Evolutionary conservation across 2,329 filamentous ascomycete species (phyloP), one percentile per base, ranked within the genome.

Genomic region (Penicillium hesseltinei): DNA sequence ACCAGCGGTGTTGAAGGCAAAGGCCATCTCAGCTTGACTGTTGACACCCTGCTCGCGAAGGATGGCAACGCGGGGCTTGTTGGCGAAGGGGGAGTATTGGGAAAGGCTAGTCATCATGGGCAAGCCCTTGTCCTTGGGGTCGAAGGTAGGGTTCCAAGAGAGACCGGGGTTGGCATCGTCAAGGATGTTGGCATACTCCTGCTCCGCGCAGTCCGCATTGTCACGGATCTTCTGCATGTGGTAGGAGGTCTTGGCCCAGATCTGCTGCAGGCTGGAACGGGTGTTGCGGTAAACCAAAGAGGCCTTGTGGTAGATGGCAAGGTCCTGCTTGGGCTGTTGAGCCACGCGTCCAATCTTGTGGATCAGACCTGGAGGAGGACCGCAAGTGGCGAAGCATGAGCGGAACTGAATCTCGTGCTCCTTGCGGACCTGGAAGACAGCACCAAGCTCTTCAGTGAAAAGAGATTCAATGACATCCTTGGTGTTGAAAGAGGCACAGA

Each of bases 1-100:
- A 38, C 93, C 93, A 43, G 94, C 93, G 36, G 87, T 87, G 63
- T 89, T 87, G 82, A 97, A 97, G 48, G 92, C 92, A 70, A 96
- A 97, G 1, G 94, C 94, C 91, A 99, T 96, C 75, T 99, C 94
- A n/a, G 91, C 88, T 68, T 97, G 86, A 42, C 92, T 91, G 77
- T 99, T 97, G 65, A 96, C 91, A 73, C 94, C 94, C 74, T 97
- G 92, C 75, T 97, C 94, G 70, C 94, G 85, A 23, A 99, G 85
- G 66, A 99, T 96, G 43, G 94, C 94, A 25, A 99, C 92, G 33
- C 87, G 86, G 1, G 90, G 89, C 69, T 84, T 86, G 42, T 75
- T 83, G 61, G 81, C 81, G 71, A 91, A 84, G 51, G 78, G 71
- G 75, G 80, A 66, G 74, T 79, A 62, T 73, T 78, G 71, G 58